Percentiles rank a stretch among this genome's conserved stretches.
These are phyloP conservation scores for Trichoderma harzianum DNA, from an alignment of 2,329 filamentous ascomycete genomes.

Conservation along the genomic window DNA sequence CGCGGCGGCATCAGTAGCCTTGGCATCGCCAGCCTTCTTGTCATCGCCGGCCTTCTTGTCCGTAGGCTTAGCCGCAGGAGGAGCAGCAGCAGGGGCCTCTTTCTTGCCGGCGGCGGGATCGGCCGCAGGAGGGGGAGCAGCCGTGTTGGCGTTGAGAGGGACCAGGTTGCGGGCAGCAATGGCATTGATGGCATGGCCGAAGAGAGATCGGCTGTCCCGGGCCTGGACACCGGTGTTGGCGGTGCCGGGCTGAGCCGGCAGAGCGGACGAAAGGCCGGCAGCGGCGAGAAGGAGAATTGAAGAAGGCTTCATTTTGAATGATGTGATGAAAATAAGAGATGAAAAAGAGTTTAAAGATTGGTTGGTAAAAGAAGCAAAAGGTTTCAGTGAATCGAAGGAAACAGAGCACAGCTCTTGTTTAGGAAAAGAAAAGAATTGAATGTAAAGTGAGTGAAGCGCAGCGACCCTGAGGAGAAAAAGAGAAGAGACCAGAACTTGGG, in stretches of 20 bases:
- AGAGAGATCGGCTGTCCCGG: background rate
- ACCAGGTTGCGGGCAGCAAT: background rate
- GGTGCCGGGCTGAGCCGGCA: conserved; percentile 19
- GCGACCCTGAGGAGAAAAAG: conserved; percentile 16
- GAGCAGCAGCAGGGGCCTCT: background rate
- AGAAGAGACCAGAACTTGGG: background rate
- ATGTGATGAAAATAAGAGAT: background rate
- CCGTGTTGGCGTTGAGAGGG: conserved; percentile 13
- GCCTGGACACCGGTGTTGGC: background rate
- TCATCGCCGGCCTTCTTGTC: background rate
- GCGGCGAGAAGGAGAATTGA: conserved; percentile 28
- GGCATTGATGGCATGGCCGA: background rate
- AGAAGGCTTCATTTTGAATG: conserved; percentile 29
- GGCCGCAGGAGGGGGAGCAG: background rate
- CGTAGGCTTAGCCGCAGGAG: background rate
- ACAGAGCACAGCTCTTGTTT: conserved; percentile 32
- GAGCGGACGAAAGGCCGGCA: conserved; percentile 31
- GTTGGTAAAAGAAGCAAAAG: background rate
- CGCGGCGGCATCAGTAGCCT: background rate
- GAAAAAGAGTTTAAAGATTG: conserved; percentile 7
- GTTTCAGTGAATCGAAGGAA: conserved; percentile 21
- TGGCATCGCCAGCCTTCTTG: background rate
- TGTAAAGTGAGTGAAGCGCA: conserved; percentile 14
- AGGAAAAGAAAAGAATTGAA: conserved; percentile 21
- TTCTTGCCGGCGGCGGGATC: background rate